phyloP scores from a whole-genome alignment of 768 basidiomycete genomes.

The Cytidiella melzeri region DNA sequence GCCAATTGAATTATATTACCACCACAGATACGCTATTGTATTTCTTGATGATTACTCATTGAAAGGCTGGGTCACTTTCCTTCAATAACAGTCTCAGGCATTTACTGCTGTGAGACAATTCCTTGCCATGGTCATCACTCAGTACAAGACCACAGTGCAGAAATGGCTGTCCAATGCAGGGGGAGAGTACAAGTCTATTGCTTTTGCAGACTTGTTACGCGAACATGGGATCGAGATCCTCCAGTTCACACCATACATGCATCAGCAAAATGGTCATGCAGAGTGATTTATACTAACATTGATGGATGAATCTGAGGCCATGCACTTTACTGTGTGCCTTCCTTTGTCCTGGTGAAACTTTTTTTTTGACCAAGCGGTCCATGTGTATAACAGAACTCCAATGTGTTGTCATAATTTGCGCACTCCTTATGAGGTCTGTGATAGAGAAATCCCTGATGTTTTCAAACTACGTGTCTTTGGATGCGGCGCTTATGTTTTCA shows the following conservation, averaged over 20 bases:
- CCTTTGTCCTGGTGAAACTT: slow-evolving; percentile 17
- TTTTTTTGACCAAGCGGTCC: too few relatives aligned
- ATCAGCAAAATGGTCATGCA: too few relatives aligned
- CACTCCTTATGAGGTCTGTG: not conserved
- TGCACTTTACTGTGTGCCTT: slow-evolving; percentile 23
- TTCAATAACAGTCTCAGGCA: too few relatives aligned
- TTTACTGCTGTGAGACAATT: too few relatives aligned
- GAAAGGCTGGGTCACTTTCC: too few relatives aligned
- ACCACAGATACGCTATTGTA: too few relatives aligned
- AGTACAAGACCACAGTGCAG: not conserved
- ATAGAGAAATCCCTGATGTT: not conserved
- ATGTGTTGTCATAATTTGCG: not conserved
- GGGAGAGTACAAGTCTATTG: too few relatives aligned
- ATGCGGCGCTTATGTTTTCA: too few relatives aligned
- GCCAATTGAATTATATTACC: too few relatives aligned
- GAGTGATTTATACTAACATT: slow-evolving; percentile 24
- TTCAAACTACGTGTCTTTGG: not conserved
- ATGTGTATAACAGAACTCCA: slow-evolving; percentile 1
- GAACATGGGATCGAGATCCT: not conserved
- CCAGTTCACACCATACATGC: not conserved
- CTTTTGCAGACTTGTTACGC: not conserved
- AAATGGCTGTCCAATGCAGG: too few relatives aligned
- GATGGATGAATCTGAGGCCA: slow-evolving; percentile 26
- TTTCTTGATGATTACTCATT: too few relatives aligned
- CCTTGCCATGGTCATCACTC: too few relatives aligned